These are phyloP conservation scores for Lodderomyces jiufengensis DNA, from an alignment of 1,139 yeast genomes.

Conservation along the genomic window DNA sequence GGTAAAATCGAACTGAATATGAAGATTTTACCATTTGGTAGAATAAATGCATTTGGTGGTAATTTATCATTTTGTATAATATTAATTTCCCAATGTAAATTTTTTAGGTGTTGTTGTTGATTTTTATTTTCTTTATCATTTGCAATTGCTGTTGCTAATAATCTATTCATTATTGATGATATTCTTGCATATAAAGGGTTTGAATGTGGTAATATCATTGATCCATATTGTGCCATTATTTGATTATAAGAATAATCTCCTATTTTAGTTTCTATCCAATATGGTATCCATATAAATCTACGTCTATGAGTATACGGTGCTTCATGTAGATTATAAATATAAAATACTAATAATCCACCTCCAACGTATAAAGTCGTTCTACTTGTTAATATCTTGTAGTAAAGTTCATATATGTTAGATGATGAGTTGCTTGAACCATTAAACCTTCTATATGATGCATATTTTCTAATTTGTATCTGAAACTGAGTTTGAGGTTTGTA, in stretches of 20 bases:
- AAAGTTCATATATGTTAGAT: slow-evolving; percentile 2
- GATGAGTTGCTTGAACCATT: slow-evolving; percentile 11
- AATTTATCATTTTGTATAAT: slow-evolving; percentile 60
- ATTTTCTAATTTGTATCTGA: slow-evolving; percentile 6
- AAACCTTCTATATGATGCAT: slow-evolving; percentile 23
- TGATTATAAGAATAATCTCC: slow-evolving; percentile 69
- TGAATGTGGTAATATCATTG: slow-evolving; percentile 44
- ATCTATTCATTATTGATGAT: slow-evolving; percentile 53
- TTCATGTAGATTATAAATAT: slow-evolving; percentile 62
- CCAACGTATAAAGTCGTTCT: slow-evolving; percentile 20
- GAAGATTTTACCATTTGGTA: slow-evolving; percentile 95
- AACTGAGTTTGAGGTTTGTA: too few species aligned
- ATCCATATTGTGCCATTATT: slow-evolving; percentile 47
- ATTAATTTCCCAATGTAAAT: slow-evolving; percentile 74
- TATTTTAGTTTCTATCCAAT: slow-evolving; percentile 59
- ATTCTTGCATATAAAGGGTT: slow-evolving; percentile 61
- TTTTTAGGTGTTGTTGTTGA: slow-evolving; percentile 32
- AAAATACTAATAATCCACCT: slow-evolving; percentile 37
- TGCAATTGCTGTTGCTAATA: slow-evolving; percentile 56
- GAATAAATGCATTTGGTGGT: slow-evolving; percentile 93
- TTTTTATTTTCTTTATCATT: slow-evolving; percentile 20
- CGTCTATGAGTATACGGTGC: slow-evolving; percentile 81
- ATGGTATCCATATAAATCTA: slow-evolving; percentile 72
- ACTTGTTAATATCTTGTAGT: slow-evolving; percentile 14
- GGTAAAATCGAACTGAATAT: slow-evolving; percentile 78